phyloP scores from a whole-genome alignment of 805 yeast genomes.

The Ogataea siamensis region DNA sequence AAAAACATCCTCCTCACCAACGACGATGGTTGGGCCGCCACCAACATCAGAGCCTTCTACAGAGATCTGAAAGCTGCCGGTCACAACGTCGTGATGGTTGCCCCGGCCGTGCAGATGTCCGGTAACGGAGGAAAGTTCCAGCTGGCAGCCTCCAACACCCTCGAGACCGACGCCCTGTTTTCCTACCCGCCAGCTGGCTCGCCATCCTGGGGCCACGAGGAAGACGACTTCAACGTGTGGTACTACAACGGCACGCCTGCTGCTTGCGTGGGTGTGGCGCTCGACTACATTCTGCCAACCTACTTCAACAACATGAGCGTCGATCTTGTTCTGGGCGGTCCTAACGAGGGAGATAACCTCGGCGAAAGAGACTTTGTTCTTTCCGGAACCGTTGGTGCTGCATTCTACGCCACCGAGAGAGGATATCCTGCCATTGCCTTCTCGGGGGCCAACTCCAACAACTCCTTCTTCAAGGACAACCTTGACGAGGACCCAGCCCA shows the following conservation, averaged over 20 bases:
- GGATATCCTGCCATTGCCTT: conserved; percentile 51
- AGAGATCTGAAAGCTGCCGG: conserved; percentile 45
- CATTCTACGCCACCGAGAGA: conserved; percentile 46
- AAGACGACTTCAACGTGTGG: conserved; percentile 43
- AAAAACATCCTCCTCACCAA: conserved; percentile 50
- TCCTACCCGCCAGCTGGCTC: conserved; percentile 45
- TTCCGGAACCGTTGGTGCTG: conserved; percentile 54
- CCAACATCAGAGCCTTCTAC: conserved; percentile 57
- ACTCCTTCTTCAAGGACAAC: conserved; percentile 48
- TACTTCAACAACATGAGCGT: conserved; percentile 42
- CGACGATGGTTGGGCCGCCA: conserved; percentile 59
- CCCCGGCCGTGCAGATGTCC: conserved; percentile 50
- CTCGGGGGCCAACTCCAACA: conserved; percentile 51
- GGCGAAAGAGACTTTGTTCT: conserved; percentile 42
- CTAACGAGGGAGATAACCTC: conserved; percentile 50
- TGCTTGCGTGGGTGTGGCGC: conserved; percentile 47
- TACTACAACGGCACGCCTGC: conserved; percentile 59
- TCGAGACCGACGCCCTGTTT: conserved; percentile 47
- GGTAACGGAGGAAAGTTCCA: conserved; percentile 57
- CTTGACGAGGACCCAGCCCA: conserved; percentile 40
- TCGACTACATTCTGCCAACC: conserved; percentile 46
- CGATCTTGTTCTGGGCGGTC: conserved; percentile 52
- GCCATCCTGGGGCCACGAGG: conserved; percentile 57
- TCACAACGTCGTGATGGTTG: conserved; percentile 47
- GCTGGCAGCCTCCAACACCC: conserved; percentile 39